These are phyloP conservation scores for Acer yangbiense DNA, from an alignment of 345 rosid species.

Conservation along the genomic window DNA sequence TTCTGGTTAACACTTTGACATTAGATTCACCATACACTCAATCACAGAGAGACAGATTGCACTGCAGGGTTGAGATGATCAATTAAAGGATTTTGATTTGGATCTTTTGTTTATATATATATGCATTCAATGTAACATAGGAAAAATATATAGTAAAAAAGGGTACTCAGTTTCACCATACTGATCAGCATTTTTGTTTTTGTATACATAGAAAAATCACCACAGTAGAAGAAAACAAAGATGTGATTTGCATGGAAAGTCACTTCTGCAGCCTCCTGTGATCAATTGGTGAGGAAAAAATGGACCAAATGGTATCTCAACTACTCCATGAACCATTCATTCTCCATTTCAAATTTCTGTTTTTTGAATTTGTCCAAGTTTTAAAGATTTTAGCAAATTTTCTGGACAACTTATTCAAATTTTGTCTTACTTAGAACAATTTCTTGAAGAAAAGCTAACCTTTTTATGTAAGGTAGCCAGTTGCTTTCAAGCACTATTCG, in stretches of 20 bases:
- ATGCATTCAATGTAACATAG: not conserved
- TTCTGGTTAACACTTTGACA: constrained; percentile 27
- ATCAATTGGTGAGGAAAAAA: not conserved
- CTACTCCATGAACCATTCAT: too few relatives aligned
- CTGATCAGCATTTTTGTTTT: not conserved
- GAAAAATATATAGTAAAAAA: not conserved
- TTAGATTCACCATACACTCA: too few relatives aligned
- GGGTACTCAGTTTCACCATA: not conserved
- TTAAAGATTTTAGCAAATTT: not conserved
- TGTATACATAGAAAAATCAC: constrained; percentile 6
- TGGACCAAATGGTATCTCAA: not conserved
- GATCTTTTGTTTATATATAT: not conserved
- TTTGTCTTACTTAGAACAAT: not conserved
- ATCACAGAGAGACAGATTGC: constrained; percentile 19
- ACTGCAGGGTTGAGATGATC: constrained; percentile 9
- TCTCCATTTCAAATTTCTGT: not conserved
- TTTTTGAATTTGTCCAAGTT: not conserved
- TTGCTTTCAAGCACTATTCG: not conserved
- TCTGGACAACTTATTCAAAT: not conserved
- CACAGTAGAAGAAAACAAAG: constrained; percentile 3
- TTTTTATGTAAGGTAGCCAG: not conserved
- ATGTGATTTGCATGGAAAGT: not conserved
- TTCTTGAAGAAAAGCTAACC: not conserved
- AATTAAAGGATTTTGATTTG: not conserved
- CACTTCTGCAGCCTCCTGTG: not conserved